Percentiles rank a stretch among this genome's conserved stretches.
Conservation (phyloP, 129 eudicot genomes). For the Flaveria bidentis region DNA sequence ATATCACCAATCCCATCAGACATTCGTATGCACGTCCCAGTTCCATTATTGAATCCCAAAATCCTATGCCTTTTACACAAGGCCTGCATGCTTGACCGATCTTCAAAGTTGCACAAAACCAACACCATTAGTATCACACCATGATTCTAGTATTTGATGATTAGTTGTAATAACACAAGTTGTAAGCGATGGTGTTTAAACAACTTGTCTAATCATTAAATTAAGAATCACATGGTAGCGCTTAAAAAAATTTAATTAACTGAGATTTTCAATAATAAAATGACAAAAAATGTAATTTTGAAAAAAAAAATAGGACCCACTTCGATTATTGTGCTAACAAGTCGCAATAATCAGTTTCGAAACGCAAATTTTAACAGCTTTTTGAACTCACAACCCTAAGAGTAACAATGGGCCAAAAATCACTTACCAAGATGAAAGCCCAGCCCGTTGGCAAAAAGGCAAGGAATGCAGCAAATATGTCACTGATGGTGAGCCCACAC, state of each 20-base stretch:
- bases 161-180: not conserved
- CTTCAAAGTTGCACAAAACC: conserved; percentile 38
- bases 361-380: not conserved
- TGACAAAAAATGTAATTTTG: not conserved
- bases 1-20: conserved; percentile 74
- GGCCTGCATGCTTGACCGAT: conserved; percentile 82
- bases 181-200: not conserved
- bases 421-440: conserved; percentile 82
- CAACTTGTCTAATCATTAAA: too few species aligned
- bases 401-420: not conserved
- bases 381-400: conserved; percentile 1
- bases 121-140: conserved; percentile 4
- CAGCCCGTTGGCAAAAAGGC: conserved; percentile 98
- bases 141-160: not conserved
- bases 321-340: not conserved
- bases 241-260: not conserved
- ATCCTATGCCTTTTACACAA: conserved; percentile 64
- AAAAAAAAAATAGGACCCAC: not conserved
- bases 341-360: not conserved
- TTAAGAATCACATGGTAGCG: not conserved
- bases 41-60: conserved; percentile 96
- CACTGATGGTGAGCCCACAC: conserved; percentile 63
- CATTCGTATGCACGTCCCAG: conserved; percentile 78
- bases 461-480: conserved; percentile 79
- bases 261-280: not conserved